Conservation (phyloP, 73 alveolate genomes). For the Durusdinium trenchii region DNA sequence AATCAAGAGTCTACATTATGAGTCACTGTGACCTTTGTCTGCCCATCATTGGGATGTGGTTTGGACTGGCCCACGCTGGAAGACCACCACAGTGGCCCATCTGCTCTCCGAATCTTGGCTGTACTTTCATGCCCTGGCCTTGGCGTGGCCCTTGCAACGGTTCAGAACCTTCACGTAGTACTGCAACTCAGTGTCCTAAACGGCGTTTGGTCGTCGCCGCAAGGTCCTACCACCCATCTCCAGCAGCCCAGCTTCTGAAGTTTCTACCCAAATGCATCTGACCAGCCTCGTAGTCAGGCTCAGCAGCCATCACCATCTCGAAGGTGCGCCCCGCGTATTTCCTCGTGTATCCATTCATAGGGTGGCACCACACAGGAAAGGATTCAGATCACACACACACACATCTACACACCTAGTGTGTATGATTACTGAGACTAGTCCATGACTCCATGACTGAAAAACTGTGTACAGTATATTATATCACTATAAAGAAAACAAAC, state of each 20-base stretch:
- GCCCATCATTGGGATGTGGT: too few relatives aligned
- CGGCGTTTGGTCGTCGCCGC: background rate
- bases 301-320: slow-evolving; percentile 86
- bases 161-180: slow-evolving; percentile 77
- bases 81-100: too few relatives aligned
- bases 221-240: background rate
- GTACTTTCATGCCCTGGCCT: slow-evolving; percentile 11
- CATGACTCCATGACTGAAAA: too few relatives aligned
- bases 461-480: too few relatives aligned
- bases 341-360: background rate
- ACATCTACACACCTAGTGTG: too few relatives aligned
- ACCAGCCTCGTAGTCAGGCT: slow-evolving; percentile 88
- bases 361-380: too few relatives aligned
- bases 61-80: too few relatives aligned
- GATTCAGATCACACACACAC: too few relatives aligned
- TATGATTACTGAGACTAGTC: too few relatives aligned
- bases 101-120: too few relatives aligned
- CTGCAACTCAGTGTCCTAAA: slow-evolving; percentile 75
- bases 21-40: background rate
- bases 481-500: too few relatives aligned
- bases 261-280: background rate
- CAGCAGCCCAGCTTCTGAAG: background rate
- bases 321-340: slow-evolving; percentile 66
- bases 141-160: slow-evolving; percentile 79
- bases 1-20: background rate